Evolutionary conservation across 345 rosid genomes (phyloP).

Genomic region (Acer negundo): DNA sequence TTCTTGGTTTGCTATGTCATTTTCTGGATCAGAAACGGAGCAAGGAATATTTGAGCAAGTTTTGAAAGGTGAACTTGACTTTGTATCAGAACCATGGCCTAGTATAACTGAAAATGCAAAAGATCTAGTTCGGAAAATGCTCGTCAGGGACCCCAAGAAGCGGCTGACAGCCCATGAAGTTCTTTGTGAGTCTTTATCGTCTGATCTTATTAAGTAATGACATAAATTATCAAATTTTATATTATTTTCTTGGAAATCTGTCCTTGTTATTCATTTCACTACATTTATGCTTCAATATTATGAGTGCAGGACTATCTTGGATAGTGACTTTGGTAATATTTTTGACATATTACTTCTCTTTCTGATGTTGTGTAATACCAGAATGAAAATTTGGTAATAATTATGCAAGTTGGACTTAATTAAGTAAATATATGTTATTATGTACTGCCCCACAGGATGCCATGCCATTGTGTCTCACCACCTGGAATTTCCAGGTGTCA

Average conservation of each 20-base stretch:
- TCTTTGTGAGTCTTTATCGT: constrained; percentile 64
- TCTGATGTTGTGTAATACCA: background rate
- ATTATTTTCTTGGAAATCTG: background rate
- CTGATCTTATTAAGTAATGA: background rate
- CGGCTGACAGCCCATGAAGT: constrained; percentile 87
- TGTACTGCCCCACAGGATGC: too few species aligned
- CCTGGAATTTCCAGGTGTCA: too few species aligned
- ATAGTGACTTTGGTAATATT: too few species aligned
- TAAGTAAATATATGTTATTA: too few species aligned
- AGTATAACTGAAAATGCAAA: constrained; percentile 83
- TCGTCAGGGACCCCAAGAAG: constrained; percentile 77
- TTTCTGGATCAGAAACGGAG: constrained; percentile 70
- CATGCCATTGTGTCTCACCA: too few species aligned
- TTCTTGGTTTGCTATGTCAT: constrained; percentile 17
- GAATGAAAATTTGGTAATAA: background rate
- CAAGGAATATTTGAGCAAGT: constrained; percentile 98
- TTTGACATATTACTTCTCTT: too few species aligned
- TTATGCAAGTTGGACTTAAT: too few species aligned
- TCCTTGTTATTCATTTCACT: background rate
- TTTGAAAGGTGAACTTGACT: constrained; percentile 87
- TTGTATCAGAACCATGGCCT: constrained; percentile 97
- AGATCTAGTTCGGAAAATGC: constrained; percentile 86
- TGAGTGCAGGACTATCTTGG: background rate
- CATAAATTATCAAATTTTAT: background rate
- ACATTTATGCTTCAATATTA: background rate